These are phyloP conservation scores for Pestalotiopsis sp. DNA, from an alignment of 2,329 filamentous ascomycete species.

Conservation along the genomic window DNA sequence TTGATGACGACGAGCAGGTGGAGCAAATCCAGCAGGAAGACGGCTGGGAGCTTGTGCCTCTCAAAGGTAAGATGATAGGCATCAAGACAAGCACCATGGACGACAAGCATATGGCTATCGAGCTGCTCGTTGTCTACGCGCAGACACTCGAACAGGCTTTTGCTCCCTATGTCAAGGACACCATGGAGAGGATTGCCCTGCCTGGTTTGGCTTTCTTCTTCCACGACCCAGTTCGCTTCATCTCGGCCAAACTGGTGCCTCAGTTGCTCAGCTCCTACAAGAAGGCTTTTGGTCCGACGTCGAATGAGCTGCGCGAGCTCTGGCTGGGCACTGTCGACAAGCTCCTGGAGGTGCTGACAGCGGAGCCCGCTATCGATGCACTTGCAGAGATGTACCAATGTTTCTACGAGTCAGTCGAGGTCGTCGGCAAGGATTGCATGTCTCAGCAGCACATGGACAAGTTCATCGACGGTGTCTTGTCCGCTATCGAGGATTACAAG, in stretches of 20 bases:
- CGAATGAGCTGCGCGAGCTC: constrained; percentile 76
- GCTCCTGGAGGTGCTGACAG: constrained; percentile 88
- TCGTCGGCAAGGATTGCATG: constrained; percentile 84
- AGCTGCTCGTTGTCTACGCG: constrained; percentile 95
- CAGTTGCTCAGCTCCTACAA: constrained; percentile 93
- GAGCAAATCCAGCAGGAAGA: constrained; percentile 93
- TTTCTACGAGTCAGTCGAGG: constrained; percentile 98
- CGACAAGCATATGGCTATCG: constrained; percentile 99
- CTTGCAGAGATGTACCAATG: constrained; percentile 99
- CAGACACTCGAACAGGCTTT: constrained; percentile 94
- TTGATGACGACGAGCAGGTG: constrained; percentile 94
- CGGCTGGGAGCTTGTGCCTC: constrained; percentile 94
- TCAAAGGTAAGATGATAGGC: constrained; percentile 97
- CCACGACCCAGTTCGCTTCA: constrained; percentile 94
- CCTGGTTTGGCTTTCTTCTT: constrained; percentile 98
- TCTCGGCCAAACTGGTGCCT: constrained; percentile 92
- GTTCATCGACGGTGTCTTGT: constrained; percentile 86
- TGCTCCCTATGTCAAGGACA: constrained; percentile 86
- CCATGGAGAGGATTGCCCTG: constrained; percentile 95
- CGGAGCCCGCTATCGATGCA: constrained; percentile 94
- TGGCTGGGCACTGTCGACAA: constrained; percentile 89
- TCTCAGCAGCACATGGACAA: constrained; percentile 77
- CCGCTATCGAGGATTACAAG: constrained; percentile 90
- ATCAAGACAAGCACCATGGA: constrained; percentile 97
- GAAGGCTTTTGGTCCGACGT: constrained; percentile 82